Base-by-base conservation (phyloP, 495 filamentous ascomycete species). In the Tuber indicum region DNA sequence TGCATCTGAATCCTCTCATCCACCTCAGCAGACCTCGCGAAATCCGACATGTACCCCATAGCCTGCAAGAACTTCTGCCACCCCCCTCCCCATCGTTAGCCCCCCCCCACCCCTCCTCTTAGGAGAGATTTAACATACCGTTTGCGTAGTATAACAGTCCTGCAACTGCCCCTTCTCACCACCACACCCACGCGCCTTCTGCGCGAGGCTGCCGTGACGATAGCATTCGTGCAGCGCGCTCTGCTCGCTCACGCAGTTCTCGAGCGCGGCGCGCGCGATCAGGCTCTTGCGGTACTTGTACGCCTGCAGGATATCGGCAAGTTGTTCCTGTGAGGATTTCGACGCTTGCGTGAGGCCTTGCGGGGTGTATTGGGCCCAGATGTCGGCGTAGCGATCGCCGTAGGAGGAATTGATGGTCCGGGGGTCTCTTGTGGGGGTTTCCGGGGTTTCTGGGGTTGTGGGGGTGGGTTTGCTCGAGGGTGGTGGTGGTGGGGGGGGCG, bases 1-100 rank as follows among this genome's bases (percentile, higher is more conserved):
- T 83, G 93, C 92, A 99, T 92, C 85, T 99, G 96, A 77, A 99
- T 97, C 75, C 89, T 86, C 86, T 98, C 96, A 79, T 97, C 92
- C 72, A 91, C 88, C 70, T 91, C 91, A 8, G 86, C 79, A 49
- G 89, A 86, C n/a, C 90, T 88, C 21, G 91, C 86, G 77, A 88
- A 87, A 52, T 87, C 87, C 0, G 89, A 88, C 78, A 96, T 87
- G 84, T 97, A 99, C n/a, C 96, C 96, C 44, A 99, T 85, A 16
- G 94, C 93, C 84, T 94, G 93, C 52, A 99, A 85, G 78, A 98
- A 93, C 85, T 93, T 91, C 89, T 94, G 76, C n/a, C 39, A 0
- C 2, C 4, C 17, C 39, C 36, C 32, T 32, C 26, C 42, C 9
- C 7, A 45, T 75, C 76, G 79, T 41, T 47, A 58, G 42, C 44